A percentile compares a stretch with the other conserved stretches of the same genome.
phyloP scores from a whole-genome alignment of 2,329 filamentous ascomycete genomes.

The Xylariaceae sp. region DNA sequence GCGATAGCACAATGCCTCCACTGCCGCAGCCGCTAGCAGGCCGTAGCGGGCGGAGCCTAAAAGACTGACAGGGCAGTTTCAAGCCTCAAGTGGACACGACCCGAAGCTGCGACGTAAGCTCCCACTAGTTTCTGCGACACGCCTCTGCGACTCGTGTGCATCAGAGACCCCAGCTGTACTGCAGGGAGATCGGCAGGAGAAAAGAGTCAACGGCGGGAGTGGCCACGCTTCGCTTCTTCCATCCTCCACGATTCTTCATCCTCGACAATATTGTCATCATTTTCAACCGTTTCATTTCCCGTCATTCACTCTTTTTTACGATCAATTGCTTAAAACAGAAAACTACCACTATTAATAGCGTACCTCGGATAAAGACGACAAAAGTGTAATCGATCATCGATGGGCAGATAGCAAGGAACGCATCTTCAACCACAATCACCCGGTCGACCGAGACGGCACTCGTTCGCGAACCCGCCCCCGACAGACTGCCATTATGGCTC shows the following conservation, averaged over 20 bases:
- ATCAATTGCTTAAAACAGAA: background rate
- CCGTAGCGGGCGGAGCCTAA: too few species aligned
- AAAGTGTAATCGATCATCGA: slow-evolving; percentile 3
- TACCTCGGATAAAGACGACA: background rate
- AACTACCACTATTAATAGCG: too few species aligned
- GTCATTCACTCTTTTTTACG: background rate
- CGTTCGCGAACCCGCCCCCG: background rate
- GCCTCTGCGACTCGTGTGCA: background rate
- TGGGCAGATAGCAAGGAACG: slow-evolving; percentile 5
- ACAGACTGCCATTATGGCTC: slow-evolving; percentile 24
- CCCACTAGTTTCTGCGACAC: too few species aligned
- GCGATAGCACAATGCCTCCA: too few species aligned
- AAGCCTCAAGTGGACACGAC: background rate
- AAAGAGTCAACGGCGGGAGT: too few species aligned
- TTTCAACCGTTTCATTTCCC: too few species aligned
- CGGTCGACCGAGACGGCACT: slow-evolving; percentile 1
- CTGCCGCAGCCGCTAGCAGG: too few species aligned
- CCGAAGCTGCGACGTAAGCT: background rate
- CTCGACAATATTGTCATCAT: too few species aligned
- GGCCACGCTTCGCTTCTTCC: background rate
- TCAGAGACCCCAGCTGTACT: background rate
- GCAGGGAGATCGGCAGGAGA: too few species aligned
- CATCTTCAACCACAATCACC: slow-evolving; percentile 4
- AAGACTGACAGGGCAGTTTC: too few species aligned
- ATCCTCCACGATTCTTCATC: background rate